Conservation (phyloP, 768 basidiomycete genomes). For the Rickenella mellea region DNA sequence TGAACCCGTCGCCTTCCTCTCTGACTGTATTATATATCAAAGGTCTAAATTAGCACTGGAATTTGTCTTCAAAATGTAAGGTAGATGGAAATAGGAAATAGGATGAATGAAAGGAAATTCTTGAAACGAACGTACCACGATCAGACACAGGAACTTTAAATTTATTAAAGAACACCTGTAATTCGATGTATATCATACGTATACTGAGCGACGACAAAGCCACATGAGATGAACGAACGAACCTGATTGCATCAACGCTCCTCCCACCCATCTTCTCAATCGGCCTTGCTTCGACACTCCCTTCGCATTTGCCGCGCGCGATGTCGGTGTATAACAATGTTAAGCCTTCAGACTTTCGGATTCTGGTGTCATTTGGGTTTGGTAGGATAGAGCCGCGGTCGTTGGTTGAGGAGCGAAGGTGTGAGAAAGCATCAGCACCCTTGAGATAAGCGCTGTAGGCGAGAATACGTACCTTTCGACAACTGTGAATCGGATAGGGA, state of each 20-base stretch:
- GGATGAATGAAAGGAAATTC: not conserved
- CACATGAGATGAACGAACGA: not conserved
- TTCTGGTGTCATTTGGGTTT: too few species aligned
- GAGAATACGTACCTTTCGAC: too few species aligned
- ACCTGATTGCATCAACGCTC: conserved; percentile 13
- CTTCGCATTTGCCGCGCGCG: conserved; percentile 1
- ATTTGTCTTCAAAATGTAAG: too few species aligned
- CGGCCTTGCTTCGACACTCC: conserved; percentile 2
- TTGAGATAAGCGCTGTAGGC: too few species aligned
- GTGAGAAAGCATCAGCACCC: too few species aligned
- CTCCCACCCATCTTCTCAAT: conserved; percentile 13
- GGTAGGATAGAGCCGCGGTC: too few species aligned
- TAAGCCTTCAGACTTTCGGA: conserved; percentile 6
- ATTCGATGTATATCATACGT: too few species aligned
- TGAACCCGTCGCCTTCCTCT: conserved; percentile 13
- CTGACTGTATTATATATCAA: conserved; percentile 7
- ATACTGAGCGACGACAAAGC: not conserved
- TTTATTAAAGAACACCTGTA: conserved; percentile 10
- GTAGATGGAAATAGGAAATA: too few species aligned
- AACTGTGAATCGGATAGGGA: too few species aligned
- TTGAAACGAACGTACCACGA: not conserved
- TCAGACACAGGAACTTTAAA: conserved; percentile 8
- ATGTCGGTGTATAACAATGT: conserved; percentile 12
- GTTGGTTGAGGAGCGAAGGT: too few species aligned
- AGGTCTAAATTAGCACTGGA: not conserved